These are phyloP conservation scores for Lyophyllum decastes DNA, from an alignment of 768 basidiomycete genomes.

Conservation along the genomic window DNA sequence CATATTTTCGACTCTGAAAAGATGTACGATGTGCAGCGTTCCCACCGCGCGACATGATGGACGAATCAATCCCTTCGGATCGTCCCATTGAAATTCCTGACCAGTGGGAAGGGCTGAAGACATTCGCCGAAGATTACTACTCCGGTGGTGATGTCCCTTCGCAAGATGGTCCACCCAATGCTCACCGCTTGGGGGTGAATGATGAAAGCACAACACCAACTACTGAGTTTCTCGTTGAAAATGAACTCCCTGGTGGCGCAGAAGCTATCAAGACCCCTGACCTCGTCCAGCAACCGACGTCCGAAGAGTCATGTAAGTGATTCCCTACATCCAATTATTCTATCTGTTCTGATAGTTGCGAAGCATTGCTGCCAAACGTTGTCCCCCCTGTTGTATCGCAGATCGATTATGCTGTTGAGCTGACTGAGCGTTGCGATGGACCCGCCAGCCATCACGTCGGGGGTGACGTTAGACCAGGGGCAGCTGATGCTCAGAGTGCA, in stretches of 20 bases:
- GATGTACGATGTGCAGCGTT: constrained; percentile 2
- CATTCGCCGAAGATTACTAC: constrained; percentile 37
- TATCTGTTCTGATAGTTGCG: neutral
- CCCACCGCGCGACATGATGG: neutral
- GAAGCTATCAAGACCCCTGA: constrained; percentile 10
- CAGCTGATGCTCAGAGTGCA: constrained; percentile 16
- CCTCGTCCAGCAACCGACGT: constrained; percentile 8
- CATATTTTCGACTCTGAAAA: neutral
- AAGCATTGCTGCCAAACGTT: constrained; percentile 8
- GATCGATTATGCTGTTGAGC: constrained; percentile 21
- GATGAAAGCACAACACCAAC: constrained; percentile 10
- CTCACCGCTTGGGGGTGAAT: constrained; percentile 6
- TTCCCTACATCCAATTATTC: neutral
- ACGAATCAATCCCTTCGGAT: constrained; percentile 11
- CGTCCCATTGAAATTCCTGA: constrained; percentile 30
- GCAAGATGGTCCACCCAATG: neutral
- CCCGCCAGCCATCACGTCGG: constrained; percentile 41
- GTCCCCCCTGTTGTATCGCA: neutral
- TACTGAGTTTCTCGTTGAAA: neutral
- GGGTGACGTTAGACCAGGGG: constrained; percentile 32
- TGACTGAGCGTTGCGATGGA: constrained; percentile 42
- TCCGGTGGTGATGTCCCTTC: constrained; percentile 25
- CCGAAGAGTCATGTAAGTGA: constrained; percentile 13
- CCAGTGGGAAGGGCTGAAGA: constrained; percentile 34
- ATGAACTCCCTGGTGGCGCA: constrained; percentile 1